Base-by-base conservation (phyloP, 495 filamentous ascomycete genomes). In the Podospora appendiculata region DNA sequence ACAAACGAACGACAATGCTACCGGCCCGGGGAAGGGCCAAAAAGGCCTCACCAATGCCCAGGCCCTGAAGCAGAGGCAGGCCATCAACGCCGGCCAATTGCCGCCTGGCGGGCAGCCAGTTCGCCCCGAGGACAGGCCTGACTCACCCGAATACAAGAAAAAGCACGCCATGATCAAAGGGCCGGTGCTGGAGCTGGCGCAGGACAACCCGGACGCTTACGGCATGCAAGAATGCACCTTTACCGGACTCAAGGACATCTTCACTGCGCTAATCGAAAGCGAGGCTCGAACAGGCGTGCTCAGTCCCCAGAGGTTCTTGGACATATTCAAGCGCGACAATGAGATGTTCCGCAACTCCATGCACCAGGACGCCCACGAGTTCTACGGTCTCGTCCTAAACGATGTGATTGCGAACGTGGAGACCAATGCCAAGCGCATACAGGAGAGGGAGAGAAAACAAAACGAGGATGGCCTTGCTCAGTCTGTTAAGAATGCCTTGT, bases 341-440 rank as follows among this genome's bases (percentile, higher is more conserved):
- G 94, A 97, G 65, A 95, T 96, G 90, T 98, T 97, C 58, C 87
- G 90, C 45, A 87, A 87, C 38, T 85, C 90, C 18, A 94, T 96
- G 87, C 93, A 98, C 68, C 93, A 98, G 69, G 93, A 98, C 71
- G 93, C 93, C 6, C 93, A 98, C 62, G 93, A 98, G 58, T 98
- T 98, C 61, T 79, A 96, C 54, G 95, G 95, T 54, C 75, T 96
- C 12, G 79, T 98, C 2, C 77, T 98, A n/a, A 98, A 98, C 61
- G 86, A 96, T 60, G 90, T 97, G 13, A 91, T 98, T 34, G 81
- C 89, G 11, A 94, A 94, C 60, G 90, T 97, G 14, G 94, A 97
- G 66, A 81, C 81, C 9, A 87, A 90, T 59, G 83, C 87, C 3
- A 82, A 80, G 53, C 79, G 75, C 35, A 59, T 78, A 41, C 64